These are phyloP conservation scores for Amanita pseudoporphyria DNA, from an alignment of 768 basidiomycete genomes.

Conservation along the genomic window DNA sequence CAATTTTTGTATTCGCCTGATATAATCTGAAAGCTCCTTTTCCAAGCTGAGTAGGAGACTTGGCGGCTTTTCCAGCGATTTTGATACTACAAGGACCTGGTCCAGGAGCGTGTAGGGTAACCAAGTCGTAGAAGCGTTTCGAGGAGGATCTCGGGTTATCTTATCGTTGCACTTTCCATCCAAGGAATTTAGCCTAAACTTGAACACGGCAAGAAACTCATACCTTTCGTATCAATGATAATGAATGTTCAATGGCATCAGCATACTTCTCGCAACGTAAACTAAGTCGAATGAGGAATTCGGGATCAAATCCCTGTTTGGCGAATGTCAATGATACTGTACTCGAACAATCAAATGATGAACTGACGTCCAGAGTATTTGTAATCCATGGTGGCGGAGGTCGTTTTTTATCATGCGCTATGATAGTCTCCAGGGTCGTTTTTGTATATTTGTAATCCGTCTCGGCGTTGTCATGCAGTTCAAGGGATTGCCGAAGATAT, in stretches of 20 bases:
- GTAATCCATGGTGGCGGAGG: slow-evolving; percentile 81
- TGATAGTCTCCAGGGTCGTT: slow-evolving; percentile 64
- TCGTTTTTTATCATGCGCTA: slow-evolving; percentile 51
- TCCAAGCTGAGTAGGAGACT: slow-evolving; percentile 43
- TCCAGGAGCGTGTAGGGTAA: slow-evolving; percentile 80
- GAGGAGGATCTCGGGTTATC: slow-evolving; percentile 41
- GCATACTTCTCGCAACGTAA: slow-evolving; percentile 74
- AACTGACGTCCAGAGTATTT: slow-evolving; percentile 56
- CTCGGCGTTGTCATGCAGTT: slow-evolving; percentile 62
- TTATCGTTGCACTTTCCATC: slow-evolving; percentile 39
- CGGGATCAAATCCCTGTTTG: slow-evolving; percentile 60
- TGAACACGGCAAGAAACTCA: slow-evolving; percentile 8
- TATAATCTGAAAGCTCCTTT: slow-evolving; percentile 48
- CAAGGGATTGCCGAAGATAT: slow-evolving; percentile 73
- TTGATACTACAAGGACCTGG: slow-evolving; percentile 63
- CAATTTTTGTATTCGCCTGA: slow-evolving; percentile 61
- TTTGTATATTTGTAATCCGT: slow-evolving; percentile 74
- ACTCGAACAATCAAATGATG: background rate
- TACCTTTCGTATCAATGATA: slow-evolving; percentile 68
- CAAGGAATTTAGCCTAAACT: slow-evolving; percentile 10
- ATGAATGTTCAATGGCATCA: slow-evolving; percentile 64
- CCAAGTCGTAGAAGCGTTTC: slow-evolving; percentile 58
- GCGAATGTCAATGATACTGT: slow-evolving; percentile 5
- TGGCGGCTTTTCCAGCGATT: slow-evolving; percentile 40
- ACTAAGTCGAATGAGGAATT: slow-evolving; percentile 72